Conservation (phyloP, 106 monocot species). For the Allium cepa region DNA sequence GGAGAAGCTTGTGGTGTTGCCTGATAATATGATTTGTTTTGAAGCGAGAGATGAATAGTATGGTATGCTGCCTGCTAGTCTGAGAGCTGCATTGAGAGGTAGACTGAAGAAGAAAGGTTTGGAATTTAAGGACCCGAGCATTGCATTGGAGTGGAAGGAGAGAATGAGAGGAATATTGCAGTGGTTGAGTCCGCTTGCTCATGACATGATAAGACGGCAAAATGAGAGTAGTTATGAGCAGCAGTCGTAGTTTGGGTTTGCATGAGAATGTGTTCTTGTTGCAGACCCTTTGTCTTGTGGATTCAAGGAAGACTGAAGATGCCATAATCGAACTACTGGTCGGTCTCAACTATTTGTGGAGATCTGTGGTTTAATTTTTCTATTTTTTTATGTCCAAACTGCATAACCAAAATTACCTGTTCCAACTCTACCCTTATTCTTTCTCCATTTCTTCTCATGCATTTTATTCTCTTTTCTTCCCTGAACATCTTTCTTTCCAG, state of each 20-base stretch:
- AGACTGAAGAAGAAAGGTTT: conserved; percentile 31
- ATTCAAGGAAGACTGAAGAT: conserved; percentile 57
- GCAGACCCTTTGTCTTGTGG: conserved; percentile 73
- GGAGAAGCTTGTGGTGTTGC: conserved; percentile 52
- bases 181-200: conserved; percentile 77
- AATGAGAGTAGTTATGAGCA: conserved; percentile 64
- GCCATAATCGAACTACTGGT: conserved; percentile 43
- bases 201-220: conserved; percentile 78
- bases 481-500: no score
- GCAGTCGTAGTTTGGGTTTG: conserved; percentile 26
- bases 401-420: no score
- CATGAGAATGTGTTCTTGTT: conserved; percentile 40
- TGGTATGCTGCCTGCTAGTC: conserved; percentile 48
- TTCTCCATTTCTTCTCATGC: no score
- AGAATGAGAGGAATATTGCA: conserved; percentile 42
- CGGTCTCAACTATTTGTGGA: no score
- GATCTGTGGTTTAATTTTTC: no score
- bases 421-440: no score
- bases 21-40: conserved; percentile 35
- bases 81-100: conserved; percentile 39
- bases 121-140: conserved; percentile 28
- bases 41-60: conserved; percentile 69
- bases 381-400: no score
- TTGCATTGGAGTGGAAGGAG: conserved; percentile 55
- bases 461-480: no score